Base-by-base conservation (phyloP, 2,329 filamentous ascomycete genomes). In the Apiospora saccharicola region DNA sequence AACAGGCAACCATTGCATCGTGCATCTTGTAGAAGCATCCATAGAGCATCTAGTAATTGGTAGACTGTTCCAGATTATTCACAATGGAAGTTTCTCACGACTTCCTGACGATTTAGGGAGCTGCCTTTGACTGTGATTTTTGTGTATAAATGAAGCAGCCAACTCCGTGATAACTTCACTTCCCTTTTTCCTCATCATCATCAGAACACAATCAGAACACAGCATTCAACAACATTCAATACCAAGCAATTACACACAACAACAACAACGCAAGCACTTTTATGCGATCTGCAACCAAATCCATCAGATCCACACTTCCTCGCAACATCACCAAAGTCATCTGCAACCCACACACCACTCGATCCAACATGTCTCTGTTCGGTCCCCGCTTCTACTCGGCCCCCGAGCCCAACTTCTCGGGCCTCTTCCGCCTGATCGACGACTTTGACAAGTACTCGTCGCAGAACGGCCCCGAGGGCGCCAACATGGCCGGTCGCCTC, bases 351-450 rank as follows among this genome's bases (percentile, higher is more conserved):
- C 71, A 73, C 71, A 77, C 75, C 71, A 76, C 72, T 77, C 68
- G 73, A 64, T 46, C 72, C 68, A 61, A 83, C 90, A 81, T 81
- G 91, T 91, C 89, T 86, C 89, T 91, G 84, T 90, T 90, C 84
- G 85, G 87, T 73, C 85, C 86, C 80, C 83, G 83, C 78, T 82
- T 86, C 77, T 85, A 88, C 85, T 81, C 85, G 78, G 71, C 73
- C 69, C 76, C 82, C 74, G 83, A 86, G 79, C 79, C 85, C 76
- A 86, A 86, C 81, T 89, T 90, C 81, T 86, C 85, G 49, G 87
- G 89, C 71, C 87, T 92, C 78, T 90, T 92, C 86, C 89, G 89
- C 73, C 86, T 92, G 73, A 87, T 92, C 69, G 89, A 91, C 77
- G 89, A 91, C 82, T 90, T 89, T 75, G 89, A 91, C 79, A 85